Evolutionary conservation across 441 rosid genomes (phyloP), one percentile per base, ranked within the genome.

Genomic region (Daphne laureola): DNA sequence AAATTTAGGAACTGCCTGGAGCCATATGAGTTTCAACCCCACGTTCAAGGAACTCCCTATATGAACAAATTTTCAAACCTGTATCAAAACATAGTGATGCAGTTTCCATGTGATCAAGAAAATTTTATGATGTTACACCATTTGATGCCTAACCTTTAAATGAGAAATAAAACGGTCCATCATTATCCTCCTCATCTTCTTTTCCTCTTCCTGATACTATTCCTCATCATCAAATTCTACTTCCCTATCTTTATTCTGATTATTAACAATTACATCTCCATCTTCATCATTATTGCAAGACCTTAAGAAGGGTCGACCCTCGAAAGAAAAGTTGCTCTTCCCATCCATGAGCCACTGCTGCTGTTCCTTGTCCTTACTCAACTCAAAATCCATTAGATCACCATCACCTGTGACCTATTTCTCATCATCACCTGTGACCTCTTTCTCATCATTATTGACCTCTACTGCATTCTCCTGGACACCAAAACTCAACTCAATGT

Each of bases 81-180:
- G 87, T 57, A 67, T 64, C 59, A 52, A 68, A 84, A 61, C 86
- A 75, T 56, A 71, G 63, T 17, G 75, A 81, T 18, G 64, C 69
- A 38, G 74, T 66, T 49, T 69, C 90, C 82, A 86, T 77, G 45
- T 71, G 77, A 63, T 68, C 79, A 68, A 78, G 71, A 63, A 84
- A 83, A 77, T 78, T 87, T 43, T 72, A 77, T 11, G 87, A 74
- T 47, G 65, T 46, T 46, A 73, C 49, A 44, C 80, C 79, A 27
- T 79, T 80, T 51, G 83, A 74, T 58, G 72, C 57, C 62, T 63
- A 71, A 49, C 64, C 70, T 55, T 76, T 75, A 5, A 75, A 76
- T 0, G 73, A 73, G 49, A 83, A 41, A 54, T 70, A 60, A 58
- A 81, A 86, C 53, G 63, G 75, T 48, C 61, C 72, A 3, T 73